A percentile compares a stretch with the other conserved stretches of the same genome.
These are phyloP conservation scores for Fonsecaea pedrosoi DNA, from an alignment of 2,329 filamentous ascomycete species.

Conservation along the genomic window DNA sequence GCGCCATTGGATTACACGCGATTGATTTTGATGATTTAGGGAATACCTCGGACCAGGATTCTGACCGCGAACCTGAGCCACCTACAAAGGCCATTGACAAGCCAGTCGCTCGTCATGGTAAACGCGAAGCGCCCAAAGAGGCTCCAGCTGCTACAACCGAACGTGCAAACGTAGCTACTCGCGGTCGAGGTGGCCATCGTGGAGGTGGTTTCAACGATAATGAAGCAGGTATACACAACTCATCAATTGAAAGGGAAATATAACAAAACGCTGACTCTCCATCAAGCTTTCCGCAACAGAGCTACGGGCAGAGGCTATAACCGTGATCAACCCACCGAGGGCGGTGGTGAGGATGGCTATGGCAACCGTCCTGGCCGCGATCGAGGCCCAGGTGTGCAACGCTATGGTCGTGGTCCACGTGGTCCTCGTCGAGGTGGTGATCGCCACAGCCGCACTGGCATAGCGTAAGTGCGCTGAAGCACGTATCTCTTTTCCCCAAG, in stretches of 20 bases:
- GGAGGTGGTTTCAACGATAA: slow-evolving; percentile 70
- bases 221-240: slow-evolving; percentile 77
- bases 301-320: slow-evolving; percentile 81
- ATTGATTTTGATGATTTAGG: slow-evolving; percentile 53
- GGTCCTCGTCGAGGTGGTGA: slow-evolving; percentile 61
- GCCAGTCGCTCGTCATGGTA: slow-evolving; percentile 74
- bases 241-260: slow-evolving; percentile 24
- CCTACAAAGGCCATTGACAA: slow-evolving; percentile 91
- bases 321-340: slow-evolving; percentile 77
- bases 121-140: slow-evolving; percentile 85
- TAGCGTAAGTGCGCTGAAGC: slow-evolving; percentile 57
- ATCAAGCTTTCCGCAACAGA: slow-evolving; percentile 84
- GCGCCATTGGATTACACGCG: slow-evolving; percentile 33
- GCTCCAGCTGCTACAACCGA: slow-evolving; percentile 66
- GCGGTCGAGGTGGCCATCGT: slow-evolving; percentile 59
- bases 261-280: slow-evolving; percentile 20
- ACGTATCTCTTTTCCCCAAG: slow-evolving; percentile 19
- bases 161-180: slow-evolving; percentile 44
- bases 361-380: slow-evolving; percentile 41
- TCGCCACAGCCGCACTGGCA: slow-evolving; percentile 67
- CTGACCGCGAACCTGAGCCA: slow-evolving; percentile 75
- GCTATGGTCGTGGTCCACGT: slow-evolving; percentile 69
- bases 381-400: slow-evolving; percentile 57
- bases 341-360: slow-evolving; percentile 57
- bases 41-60: slow-evolving; percentile 73